Base-by-base conservation (phyloP, 768 basidiomycete species). In the Plicaturopsis crispa region DNA sequence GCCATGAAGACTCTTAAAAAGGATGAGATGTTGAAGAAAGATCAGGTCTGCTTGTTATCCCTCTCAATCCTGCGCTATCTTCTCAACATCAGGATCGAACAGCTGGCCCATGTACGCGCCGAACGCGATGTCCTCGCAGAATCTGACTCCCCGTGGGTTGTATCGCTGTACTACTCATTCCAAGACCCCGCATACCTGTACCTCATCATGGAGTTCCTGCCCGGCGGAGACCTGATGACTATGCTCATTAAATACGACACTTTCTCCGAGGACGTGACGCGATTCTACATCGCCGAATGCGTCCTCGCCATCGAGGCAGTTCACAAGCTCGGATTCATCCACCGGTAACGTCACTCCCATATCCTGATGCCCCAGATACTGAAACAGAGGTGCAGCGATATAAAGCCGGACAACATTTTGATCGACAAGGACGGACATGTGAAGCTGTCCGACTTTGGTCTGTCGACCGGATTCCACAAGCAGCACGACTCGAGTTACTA, bases 241-340 rank as follows among this genome's bases (percentile, higher is more conserved):
- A 98, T 98, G 94, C 71, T 97, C 41, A 97, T 98, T 72, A 97
- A 98, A 63, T 97, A 98, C 62, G 96, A 97, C 57, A 96, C 93
- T 0, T 98, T 98, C 63, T 88, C 88, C 0, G 94, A 98, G 62
- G 96, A 98, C 51, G 94, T 98, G 11, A 91, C 91, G 40, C 76
- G 94, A 37, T 98, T 98, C 61, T 98, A 99, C 62, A 90, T 99
- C 54, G 96, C 96, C n/a, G 84, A 99, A 64, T 97, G 92, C 61
- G 85, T 94, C 35, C 71, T 98, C 13, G 96, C 96, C 6, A 97
- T 99, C 45, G 94, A 98, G 56, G 90, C 94, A 3, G 93, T 99
- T 3, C 94, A 99, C 62, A 80, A 87, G 48, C 77, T 98, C 20
- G 96, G 94, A 1, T 98, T 98, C 60, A 98, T 98, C 46, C 96